A percentile compares a stretch with the other conserved stretches of the same genome.
Evolutionary conservation across 352 stramenopile genomes (phyloP).

Genomic region (Phytophthora aleatoria): DNA sequence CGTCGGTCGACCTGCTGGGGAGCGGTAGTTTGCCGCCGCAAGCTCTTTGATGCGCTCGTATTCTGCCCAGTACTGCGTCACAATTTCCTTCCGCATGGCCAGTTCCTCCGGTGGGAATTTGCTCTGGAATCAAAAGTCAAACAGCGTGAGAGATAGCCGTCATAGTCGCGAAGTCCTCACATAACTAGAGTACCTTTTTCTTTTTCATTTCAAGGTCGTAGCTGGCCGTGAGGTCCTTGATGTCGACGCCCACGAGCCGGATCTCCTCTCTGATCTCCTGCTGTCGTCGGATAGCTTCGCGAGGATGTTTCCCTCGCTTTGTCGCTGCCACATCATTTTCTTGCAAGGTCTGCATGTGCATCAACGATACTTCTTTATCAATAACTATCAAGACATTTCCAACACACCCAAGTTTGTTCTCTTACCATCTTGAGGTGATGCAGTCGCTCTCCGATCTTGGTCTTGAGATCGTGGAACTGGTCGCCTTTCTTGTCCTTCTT

Average conservation of each 20-base stretch:
- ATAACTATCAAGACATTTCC: not conserved
- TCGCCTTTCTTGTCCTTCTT: conserved; percentile 68
- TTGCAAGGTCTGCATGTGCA: conserved; percentile 59
- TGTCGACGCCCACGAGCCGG: conserved; percentile 70
- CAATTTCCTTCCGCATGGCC: conserved; percentile 78
- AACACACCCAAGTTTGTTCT: not conserved
- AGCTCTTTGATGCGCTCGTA: conserved; percentile 82
- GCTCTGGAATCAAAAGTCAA: conserved; percentile 39
- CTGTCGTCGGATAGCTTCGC: conserved; percentile 79
- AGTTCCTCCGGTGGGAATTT: conserved; percentile 81
- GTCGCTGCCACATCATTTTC: conserved; percentile 61
- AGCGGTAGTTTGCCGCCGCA: conserved; percentile 60
- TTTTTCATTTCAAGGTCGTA: conserved; percentile 83
- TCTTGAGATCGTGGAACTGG: conserved; percentile 83
- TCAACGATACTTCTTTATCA: conserved; percentile 6
- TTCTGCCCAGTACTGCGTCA: conserved; percentile 82
- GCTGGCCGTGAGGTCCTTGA: conserved; percentile 70
- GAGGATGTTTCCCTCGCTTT: conserved; percentile 75
- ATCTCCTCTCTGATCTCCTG: conserved; percentile 86
- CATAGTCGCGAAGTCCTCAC: not conserved
- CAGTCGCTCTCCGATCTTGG: conserved; percentile 76
- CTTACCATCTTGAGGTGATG: conserved; percentile 77
- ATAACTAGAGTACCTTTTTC: conserved; percentile 62
- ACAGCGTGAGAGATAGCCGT: not conserved
- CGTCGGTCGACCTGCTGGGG: conserved; percentile 43